These are phyloP conservation scores for Alectoria sarmentosa DNA, from an alignment of 495 filamentous ascomycete genomes.

Conservation along the genomic window DNA sequence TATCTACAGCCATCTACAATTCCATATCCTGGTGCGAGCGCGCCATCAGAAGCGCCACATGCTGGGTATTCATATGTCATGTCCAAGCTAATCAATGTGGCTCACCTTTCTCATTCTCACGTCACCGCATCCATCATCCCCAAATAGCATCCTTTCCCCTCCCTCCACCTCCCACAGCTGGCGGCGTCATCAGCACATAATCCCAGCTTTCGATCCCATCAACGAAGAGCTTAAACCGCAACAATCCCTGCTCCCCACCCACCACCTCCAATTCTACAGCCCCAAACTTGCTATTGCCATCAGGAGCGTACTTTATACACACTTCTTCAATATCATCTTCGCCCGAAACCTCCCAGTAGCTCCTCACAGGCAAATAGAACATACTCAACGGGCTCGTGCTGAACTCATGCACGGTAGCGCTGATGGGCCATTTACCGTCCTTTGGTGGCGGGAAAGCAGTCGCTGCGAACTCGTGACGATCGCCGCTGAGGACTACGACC, in stretches of 20 bases:
- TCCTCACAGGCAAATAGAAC: slow-evolving; percentile 83
- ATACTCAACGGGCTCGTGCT: slow-evolving; percentile 82
- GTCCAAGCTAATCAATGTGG: neutral
- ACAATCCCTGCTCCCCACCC: slow-evolving; percentile 46
- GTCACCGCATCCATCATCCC: neutral
- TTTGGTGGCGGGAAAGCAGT: slow-evolving; percentile 75
- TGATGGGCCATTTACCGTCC: slow-evolving; percentile 46
- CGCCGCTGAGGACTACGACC: slow-evolving; percentile 79
- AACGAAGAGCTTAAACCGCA: slow-evolving; percentile 64
- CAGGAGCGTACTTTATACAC: slow-evolving; percentile 74
- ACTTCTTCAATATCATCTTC: slow-evolving; percentile 75
- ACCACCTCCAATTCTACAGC: slow-evolving; percentile 64
- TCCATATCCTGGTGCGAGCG: neutral
- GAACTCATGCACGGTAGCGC: slow-evolving; percentile 72
- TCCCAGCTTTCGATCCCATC: slow-evolving; percentile 67
- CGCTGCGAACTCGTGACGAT: slow-evolving; percentile 91
- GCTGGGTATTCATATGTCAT: neutral
- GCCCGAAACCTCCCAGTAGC: slow-evolving; percentile 46
- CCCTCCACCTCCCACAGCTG: slow-evolving; percentile 32
- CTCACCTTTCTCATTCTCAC: neutral
- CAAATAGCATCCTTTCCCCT: slow-evolving; percentile 27
- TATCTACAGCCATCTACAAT: neutral
- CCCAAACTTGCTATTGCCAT: slow-evolving; percentile 87
- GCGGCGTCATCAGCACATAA: slow-evolving; percentile 48
- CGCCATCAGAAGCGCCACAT: neutral